Conservation (phyloP, 2,329 filamentous ascomycete species). For the Thermothelomyces thermophilus region DNA sequence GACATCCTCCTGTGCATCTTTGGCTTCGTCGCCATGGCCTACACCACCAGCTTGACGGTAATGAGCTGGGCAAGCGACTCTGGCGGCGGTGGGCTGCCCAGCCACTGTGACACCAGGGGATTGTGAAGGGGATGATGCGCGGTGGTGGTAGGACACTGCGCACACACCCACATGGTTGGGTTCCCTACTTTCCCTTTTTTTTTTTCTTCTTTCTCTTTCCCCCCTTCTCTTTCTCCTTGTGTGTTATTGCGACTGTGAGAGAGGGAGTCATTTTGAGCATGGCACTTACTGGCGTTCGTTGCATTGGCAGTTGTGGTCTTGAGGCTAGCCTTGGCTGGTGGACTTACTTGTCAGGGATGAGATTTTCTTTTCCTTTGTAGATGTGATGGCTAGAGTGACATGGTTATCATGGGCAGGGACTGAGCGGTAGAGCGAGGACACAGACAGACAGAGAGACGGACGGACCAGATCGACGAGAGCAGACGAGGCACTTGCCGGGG, state of each 20-base stretch:
- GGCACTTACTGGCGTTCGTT: slow-evolving; percentile 3
- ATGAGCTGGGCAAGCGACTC: slow-evolving; percentile 70
- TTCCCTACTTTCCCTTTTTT: not conserved
- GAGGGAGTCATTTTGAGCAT: slow-evolving; percentile 6
- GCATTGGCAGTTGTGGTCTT: slow-evolving; percentile 1
- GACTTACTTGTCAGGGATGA: not conserved
- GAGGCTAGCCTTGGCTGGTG: not conserved
- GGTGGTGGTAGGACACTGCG: not conserved
- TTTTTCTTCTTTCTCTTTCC: not conserved
- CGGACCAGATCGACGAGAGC: not conserved
- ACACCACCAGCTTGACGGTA: slow-evolving; percentile 82
- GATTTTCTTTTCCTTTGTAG: not conserved
- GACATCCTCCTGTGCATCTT: slow-evolving; percentile 76
- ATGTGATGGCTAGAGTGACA: not conserved
- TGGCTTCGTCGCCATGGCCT: slow-evolving; percentile 80
- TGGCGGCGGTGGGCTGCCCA: slow-evolving; percentile 35
- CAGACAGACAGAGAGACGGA: too few relatives aligned
- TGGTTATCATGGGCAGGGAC: too few relatives aligned
- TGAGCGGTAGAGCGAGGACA: too few relatives aligned
- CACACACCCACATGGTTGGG: not conserved
- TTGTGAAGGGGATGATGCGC: not conserved
- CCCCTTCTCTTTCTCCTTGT: too few relatives aligned
- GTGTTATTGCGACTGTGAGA: too few relatives aligned
- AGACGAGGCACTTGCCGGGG: not conserved
- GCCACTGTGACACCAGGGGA: slow-evolving; percentile 45